These are phyloP conservation scores for Picochlorum sp. DNA, from an alignment of 139 green algal genomes.

Conservation along the genomic window DNA sequence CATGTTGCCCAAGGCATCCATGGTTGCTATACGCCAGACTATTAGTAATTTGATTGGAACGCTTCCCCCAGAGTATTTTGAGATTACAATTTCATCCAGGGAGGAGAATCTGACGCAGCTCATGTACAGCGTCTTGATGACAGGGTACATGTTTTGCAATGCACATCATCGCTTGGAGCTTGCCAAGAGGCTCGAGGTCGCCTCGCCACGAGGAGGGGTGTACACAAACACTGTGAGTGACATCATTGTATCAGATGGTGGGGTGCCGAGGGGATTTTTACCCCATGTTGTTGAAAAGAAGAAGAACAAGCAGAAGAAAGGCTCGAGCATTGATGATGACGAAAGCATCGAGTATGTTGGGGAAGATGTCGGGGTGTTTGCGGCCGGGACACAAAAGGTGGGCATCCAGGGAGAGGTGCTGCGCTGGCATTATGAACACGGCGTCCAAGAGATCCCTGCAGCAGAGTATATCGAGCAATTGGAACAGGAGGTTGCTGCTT, in stretches of 20 bases:
- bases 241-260: background rate
- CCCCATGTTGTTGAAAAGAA: background rate
- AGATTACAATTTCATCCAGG: constrained; percentile 60
- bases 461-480: constrained; percentile 73
- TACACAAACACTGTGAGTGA: background rate
- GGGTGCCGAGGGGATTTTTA: background rate
- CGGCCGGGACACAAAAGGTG: constrained; percentile 34
- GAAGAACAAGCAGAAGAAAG: background rate
- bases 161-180: constrained; percentile 71
- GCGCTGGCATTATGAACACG: constrained; percentile 63
- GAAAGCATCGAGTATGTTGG: background rate
- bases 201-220: background rate
- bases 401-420: constrained; percentile 68
- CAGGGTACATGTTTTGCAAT: constrained; percentile 77
- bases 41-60: constrained; percentile 73
- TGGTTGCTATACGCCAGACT: constrained; percentile 35
- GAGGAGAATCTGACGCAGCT: constrained; percentile 79
- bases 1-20: background rate
- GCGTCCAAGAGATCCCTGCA: constrained; percentile 47
- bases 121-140: constrained; percentile 78
- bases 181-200: background rate
- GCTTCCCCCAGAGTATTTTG: constrained; percentile 75
- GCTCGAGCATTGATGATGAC: background rate
- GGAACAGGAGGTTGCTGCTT: constrained; percentile 47
- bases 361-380: background rate